These are phyloP conservation scores for Volvariella volvacea DNA, from an alignment of 1,284 basidiomycete genomes.

Conservation along the genomic window DNA sequence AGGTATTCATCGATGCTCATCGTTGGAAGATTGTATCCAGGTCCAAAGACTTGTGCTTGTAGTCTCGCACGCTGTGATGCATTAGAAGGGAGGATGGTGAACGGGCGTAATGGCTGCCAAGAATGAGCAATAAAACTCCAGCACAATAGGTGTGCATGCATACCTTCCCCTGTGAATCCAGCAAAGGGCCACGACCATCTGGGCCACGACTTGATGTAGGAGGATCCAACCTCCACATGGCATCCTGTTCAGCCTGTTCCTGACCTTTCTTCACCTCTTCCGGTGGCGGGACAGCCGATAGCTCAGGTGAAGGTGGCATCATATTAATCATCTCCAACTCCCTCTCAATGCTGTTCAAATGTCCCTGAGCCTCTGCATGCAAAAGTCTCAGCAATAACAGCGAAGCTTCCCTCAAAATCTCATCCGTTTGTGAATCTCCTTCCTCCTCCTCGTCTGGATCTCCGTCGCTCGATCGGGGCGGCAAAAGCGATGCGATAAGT, in stretches of 20 bases:
- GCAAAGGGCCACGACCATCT: conserved; percentile 56
- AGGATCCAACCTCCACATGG: conserved; percentile 76
- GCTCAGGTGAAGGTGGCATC: conserved; percentile 32
- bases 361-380: conserved; percentile 63
- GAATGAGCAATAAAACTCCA: conserved; percentile 1
- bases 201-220: conserved; percentile 24
- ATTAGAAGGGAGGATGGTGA: conserved; percentile 82
- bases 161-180: conserved; percentile 76
- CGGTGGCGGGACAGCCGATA: conserved; percentile 18
- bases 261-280: conserved; percentile 31
- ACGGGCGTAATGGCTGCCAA: conserved; percentile 71
- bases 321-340: conserved; percentile 73
- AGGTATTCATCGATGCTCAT: conserved; percentile 98
- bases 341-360: conserved; percentile 64
- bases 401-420: conserved; percentile 58
- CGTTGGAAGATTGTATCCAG: conserved; percentile 84
- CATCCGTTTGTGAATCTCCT: conserved; percentile 55
- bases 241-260: conserved; percentile 35
- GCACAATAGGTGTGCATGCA: conserved; percentile 8
- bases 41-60: conserved; percentile 78
- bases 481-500: conserved; percentile 55
- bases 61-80: conserved; percentile 62
- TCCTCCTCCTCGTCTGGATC: conserved; percentile 35
- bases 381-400: conserved; percentile 70
- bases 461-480: conserved; percentile 28